These are phyloP conservation scores for Digitaria exilis DNA, from an alignment of 202 grass and related monocot species.

Conservation along the genomic window DNA sequence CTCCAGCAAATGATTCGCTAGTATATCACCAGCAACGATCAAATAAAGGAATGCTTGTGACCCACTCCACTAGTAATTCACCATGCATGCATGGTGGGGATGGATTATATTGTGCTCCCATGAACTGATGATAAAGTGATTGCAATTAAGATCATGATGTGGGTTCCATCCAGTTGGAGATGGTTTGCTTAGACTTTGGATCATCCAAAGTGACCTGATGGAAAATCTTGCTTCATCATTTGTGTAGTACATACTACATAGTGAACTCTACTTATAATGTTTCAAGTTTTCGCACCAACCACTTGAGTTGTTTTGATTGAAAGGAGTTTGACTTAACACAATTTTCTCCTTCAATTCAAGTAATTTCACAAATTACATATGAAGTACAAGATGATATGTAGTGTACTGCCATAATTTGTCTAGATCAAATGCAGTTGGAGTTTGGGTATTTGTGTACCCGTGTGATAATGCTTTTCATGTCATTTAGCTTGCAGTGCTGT, in stretches of 20 bases:
- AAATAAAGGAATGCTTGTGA: background rate
- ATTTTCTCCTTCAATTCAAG: background rate
- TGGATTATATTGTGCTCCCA: background rate
- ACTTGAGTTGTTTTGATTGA: background rate
- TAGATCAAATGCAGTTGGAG: background rate
- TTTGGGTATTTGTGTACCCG: background rate
- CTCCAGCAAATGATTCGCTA: background rate
- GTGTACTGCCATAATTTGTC: background rate
- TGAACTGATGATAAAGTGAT: background rate
- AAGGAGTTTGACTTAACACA: background rate
- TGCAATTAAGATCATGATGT: conserved; percentile 20
- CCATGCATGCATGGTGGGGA: background rate
- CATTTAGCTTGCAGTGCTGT: background rate
- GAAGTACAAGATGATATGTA: background rate
- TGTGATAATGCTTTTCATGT: background rate
- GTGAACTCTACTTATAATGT: background rate
- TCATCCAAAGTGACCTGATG: background rate
- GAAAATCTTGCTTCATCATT: background rate
- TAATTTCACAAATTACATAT: background rate
- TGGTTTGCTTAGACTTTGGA: conserved; percentile 32
- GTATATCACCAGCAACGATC: background rate
- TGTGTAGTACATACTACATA: background rate
- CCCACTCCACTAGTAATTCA: background rate
- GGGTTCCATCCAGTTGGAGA: background rate
- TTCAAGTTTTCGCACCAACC: background rate